phyloP scores from a whole-genome alignment of 352 stramenopile genomes.

The Thalassiosira hispida region DNA sequence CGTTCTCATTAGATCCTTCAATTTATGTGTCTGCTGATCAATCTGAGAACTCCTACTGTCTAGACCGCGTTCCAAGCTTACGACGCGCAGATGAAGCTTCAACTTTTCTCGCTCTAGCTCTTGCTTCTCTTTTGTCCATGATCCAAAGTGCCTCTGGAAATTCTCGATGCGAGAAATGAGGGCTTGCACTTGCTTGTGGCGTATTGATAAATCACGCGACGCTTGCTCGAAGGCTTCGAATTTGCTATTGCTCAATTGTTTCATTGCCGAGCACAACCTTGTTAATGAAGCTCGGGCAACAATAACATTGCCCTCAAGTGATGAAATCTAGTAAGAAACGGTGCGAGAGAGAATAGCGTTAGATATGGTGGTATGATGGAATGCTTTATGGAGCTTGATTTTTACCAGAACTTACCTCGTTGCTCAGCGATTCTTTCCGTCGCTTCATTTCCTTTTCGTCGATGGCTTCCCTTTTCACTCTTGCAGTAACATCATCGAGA shows the following conservation, averaged over 20 bases:
- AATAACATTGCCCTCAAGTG: conserved; percentile 35
- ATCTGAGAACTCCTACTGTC: conserved; percentile 43
- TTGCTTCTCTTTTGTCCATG: conserved; percentile 53
- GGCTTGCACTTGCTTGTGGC: conserved; percentile 46
- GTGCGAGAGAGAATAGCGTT: not conserved
- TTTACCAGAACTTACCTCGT: conserved; percentile 30
- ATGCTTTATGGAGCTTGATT: not conserved
- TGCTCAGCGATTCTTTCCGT: conserved; percentile 24
- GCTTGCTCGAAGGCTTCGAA: conserved; percentile 41
- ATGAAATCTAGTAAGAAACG: conserved; percentile 34
- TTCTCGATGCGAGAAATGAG: conserved; percentile 39
- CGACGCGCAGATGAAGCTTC: conserved; percentile 35
- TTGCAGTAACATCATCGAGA: conserved; percentile 23
- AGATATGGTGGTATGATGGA: not conserved
- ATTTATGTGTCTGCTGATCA: conserved; percentile 52
- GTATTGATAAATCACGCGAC: conserved; percentile 35
- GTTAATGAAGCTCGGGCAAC: conserved; percentile 22
- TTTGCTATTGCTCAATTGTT: conserved; percentile 40
- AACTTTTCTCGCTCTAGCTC: conserved; percentile 47
- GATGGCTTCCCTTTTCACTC: conserved; percentile 36
- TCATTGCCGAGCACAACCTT: conserved; percentile 31
- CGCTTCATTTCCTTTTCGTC: conserved; percentile 40
- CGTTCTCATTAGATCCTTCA: conserved; percentile 50
- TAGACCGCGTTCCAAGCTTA: conserved; percentile 34
- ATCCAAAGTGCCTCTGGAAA: conserved; percentile 36